Conservation (phyloP, 2,329 filamentous ascomycete genomes). For the Ascochyta pisi region DNA sequence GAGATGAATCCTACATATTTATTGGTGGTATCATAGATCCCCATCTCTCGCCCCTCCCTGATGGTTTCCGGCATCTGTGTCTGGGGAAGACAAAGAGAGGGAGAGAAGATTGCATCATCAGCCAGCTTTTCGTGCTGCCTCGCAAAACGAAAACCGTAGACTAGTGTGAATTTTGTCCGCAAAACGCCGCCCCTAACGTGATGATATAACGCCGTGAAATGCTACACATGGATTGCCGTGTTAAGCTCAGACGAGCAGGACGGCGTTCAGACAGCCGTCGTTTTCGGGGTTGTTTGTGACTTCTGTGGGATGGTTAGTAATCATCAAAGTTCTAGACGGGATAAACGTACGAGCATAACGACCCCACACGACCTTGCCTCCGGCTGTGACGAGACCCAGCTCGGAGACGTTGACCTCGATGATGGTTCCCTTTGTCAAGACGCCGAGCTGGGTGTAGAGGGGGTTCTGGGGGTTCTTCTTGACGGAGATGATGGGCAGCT, state of each 20-base stretch:
- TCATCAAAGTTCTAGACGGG: background rate
- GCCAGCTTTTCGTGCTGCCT: constrained; percentile 7
- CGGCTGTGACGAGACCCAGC: constrained; percentile 86
- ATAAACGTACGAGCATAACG: constrained; percentile 39
- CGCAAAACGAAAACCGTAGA: background rate
- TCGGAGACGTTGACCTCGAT: constrained; percentile 95
- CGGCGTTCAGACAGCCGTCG: constrained; percentile 49
- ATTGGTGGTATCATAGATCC: too few relatives aligned
- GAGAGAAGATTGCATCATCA: constrained; percentile 7
- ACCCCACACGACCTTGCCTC: constrained; percentile 71
- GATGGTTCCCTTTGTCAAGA: constrained; percentile 64
- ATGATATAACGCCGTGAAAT: constrained; percentile 15
- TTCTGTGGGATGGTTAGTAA: constrained; percentile 6
- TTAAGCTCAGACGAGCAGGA: constrained; percentile 40
- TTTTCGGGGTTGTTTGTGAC: constrained; percentile 50
- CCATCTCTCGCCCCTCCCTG: too few relatives aligned
- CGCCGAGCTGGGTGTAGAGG: constrained; percentile 89
- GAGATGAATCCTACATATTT: too few relatives aligned
- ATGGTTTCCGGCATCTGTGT: too few relatives aligned
- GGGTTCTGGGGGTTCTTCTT: constrained; percentile 90
- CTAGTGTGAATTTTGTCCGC: too few relatives aligned
- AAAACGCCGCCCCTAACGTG: too few relatives aligned
- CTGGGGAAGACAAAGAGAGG: too few relatives aligned
- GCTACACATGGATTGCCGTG: constrained; percentile 1
- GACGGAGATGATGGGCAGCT: constrained; percentile 69